Evolutionary conservation across 2,329 filamentous ascomycete genomes (phyloP).

Genomic region (Aspergillus ochraceus): DNA sequence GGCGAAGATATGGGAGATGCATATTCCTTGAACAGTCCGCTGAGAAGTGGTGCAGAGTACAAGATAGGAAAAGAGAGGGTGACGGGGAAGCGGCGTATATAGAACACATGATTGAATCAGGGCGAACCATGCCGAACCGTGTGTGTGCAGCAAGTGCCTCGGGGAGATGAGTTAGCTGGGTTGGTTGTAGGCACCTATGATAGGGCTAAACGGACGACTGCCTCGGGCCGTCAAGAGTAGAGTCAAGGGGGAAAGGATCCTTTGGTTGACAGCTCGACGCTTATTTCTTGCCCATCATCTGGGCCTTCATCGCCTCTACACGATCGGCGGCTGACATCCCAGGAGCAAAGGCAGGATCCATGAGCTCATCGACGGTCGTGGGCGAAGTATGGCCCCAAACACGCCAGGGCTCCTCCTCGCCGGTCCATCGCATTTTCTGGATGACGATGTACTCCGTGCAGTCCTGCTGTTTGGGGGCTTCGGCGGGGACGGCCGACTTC

Average conservation of each 20-base stretch:
- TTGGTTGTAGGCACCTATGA: not conserved
- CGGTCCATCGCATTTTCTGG: slow-evolving; percentile 46
- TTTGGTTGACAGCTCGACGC: too few species aligned
- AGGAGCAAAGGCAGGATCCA: slow-evolving; percentile 36
- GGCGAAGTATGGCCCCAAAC: slow-evolving; percentile 52
- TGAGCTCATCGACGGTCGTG: slow-evolving; percentile 41
- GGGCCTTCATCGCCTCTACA: slow-evolving; percentile 31
- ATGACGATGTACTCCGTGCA: slow-evolving; percentile 53
- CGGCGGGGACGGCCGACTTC: slow-evolving; percentile 4
- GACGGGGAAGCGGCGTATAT: not conserved
- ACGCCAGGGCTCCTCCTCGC: slow-evolving; percentile 47
- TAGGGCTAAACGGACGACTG: too few species aligned
- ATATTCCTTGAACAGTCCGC: slow-evolving; percentile 2
- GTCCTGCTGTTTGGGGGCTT: slow-evolving; percentile 38
- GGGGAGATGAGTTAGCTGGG: not conserved
- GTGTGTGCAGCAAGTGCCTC: not conserved
- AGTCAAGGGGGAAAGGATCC: not conserved
- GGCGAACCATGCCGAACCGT: not conserved
- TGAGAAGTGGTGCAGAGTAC: slow-evolving; percentile 1
- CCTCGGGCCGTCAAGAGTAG: not conserved
- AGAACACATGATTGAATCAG: slow-evolving; percentile 1
- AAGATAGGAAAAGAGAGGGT: not conserved
- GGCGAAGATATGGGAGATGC: not conserved
- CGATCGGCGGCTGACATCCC: slow-evolving; percentile 38
- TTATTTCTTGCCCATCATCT: slow-evolving; percentile 19